Conservation (phyloP, 2,329 filamentous ascomycete species). For the Aureobasidium uvarum region DNA sequence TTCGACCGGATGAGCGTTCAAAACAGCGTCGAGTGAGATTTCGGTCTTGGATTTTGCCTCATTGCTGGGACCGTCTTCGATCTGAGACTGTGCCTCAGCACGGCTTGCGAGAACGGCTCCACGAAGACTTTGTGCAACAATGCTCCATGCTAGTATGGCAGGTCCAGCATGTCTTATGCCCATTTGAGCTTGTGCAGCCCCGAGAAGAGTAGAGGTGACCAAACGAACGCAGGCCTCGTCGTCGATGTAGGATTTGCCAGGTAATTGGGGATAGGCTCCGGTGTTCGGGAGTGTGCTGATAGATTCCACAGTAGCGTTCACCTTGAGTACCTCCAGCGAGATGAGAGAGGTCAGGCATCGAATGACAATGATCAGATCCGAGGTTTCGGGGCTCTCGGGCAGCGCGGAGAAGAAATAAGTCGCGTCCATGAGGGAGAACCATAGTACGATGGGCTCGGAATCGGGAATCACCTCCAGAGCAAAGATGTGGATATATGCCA, state of each 20-base stretch:
- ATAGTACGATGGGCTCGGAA: constrained; percentile 59
- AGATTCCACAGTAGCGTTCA: constrained; percentile 59
- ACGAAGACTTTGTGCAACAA: constrained; percentile 69
- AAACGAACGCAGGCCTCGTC: constrained; percentile 67
- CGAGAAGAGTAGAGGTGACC: constrained; percentile 69
- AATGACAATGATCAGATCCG: constrained; percentile 39
- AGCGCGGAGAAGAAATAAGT: constrained; percentile 69
- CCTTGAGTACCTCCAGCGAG: constrained; percentile 69
- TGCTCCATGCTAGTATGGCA: constrained; percentile 75
- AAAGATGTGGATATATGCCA: constrained; percentile 55
- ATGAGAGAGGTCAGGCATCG: constrained; percentile 68
- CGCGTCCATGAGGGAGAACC: constrained; percentile 71
- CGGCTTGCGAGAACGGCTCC: constrained; percentile 56
- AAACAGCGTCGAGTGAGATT: constrained; percentile 43
- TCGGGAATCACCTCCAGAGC: constrained; percentile 30
- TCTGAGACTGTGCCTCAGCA: constrained; percentile 47
- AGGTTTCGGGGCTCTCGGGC: constrained; percentile 37
- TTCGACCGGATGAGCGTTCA: constrained; percentile 43
- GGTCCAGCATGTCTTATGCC: constrained; percentile 56
- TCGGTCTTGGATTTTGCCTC: constrained; percentile 21
- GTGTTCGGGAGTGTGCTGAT: constrained; percentile 37
- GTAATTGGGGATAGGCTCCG: constrained; percentile 33
- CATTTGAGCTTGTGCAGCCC: constrained; percentile 53
- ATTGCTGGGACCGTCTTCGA: constrained; percentile 10
- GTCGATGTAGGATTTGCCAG: constrained; percentile 60